These are phyloP conservation scores for Xerocomus amazonicus DNA, from an alignment of 1,284 basidiomycete genomes.

Conservation along the genomic window DNA sequence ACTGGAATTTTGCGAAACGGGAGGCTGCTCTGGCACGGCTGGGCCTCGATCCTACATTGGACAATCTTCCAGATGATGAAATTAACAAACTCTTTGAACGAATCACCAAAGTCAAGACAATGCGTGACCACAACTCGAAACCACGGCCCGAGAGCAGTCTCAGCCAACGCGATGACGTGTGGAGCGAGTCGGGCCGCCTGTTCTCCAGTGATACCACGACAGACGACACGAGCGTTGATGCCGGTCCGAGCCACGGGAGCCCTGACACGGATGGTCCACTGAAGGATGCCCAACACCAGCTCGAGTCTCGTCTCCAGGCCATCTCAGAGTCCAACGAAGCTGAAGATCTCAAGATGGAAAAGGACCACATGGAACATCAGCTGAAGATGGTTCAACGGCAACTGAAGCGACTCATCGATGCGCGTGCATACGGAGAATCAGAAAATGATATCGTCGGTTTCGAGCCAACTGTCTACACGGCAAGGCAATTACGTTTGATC, in stretches of 20 bases:
- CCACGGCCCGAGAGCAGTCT: conserved; percentile 80
- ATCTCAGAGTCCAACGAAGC: conserved; percentile 71
- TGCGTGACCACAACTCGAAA: conserved; percentile 73
- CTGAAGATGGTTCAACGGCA: conserved; percentile 76
- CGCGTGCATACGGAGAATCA: conserved; percentile 71
- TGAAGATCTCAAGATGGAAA: conserved; percentile 83
- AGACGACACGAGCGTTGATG: conserved; percentile 82
- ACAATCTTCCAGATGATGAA: conserved; percentile 89
- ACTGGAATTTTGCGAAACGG: conserved; percentile 91
- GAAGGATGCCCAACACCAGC: conserved; percentile 66
- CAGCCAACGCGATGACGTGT: conserved; percentile 79
- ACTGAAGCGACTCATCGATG: conserved; percentile 79
- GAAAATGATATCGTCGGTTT: conserved; percentile 59
- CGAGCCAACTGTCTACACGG: conserved; percentile 78
- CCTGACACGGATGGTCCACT: conserved; percentile 62
- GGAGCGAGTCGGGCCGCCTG: conserved; percentile 78
- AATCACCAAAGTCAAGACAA: conserved; percentile 87
- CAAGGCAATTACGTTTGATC: conserved; percentile 76
- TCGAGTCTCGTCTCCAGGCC: conserved; percentile 71
- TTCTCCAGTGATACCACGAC: conserved; percentile 72
- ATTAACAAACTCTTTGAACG: conserved; percentile 91
- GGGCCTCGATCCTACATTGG: conserved; percentile 81
- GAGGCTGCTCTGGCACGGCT: conserved; percentile 85
- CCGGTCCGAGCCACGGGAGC: conserved; percentile 58
- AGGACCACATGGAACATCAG: conserved; percentile 88